Conservation (phyloP, 1,284 basidiomycete genomes). For the Cryptococcus maquisensis region DNA sequence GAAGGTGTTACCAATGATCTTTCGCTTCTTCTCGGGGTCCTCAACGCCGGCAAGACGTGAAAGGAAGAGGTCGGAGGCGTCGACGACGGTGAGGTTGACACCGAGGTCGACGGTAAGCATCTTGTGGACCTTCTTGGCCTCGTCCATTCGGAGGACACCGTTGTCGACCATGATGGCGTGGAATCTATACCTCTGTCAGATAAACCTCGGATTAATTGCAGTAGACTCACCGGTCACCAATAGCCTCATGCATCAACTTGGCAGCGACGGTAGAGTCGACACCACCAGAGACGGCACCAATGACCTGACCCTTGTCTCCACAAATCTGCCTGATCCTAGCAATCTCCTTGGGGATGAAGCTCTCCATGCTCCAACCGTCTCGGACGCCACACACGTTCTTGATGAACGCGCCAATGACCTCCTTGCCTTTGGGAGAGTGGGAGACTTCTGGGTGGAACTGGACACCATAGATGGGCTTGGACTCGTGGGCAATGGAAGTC, state of each 20-base stretch:
- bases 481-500: constrained; percentile 87
- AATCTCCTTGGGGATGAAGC: constrained; percentile 98
- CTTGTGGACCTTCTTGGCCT: constrained; percentile 87
- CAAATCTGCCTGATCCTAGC: constrained; percentile 91
- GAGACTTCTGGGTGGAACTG: constrained; percentile 99
- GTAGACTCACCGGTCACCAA: constrained; percentile 75
- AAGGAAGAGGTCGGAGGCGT: constrained; percentile 92
- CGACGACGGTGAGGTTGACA: constrained; percentile 93
- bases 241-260: constrained; percentile 99
- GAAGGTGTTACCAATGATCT: constrained; percentile 99
- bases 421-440: constrained; percentile 84
- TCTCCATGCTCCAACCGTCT: constrained; percentile 95
- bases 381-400: constrained; percentile 77
- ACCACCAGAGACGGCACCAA: constrained; percentile 95
- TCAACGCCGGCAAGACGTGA: constrained; percentile 82
- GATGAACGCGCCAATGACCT: constrained; percentile 86
- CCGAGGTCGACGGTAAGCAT: constrained; percentile 93
- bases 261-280: constrained; percentile 98
- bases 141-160: constrained; percentile 88
- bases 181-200: constrained; percentile 60
- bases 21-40: constrained; percentile 95
- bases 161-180: constrained; percentile 99
- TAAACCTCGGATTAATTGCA: not conserved
- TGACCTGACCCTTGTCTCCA: constrained; percentile 89
- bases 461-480: constrained; percentile 89